Evolutionary conservation across 1,284 basidiomycete genomes (phyloP).

Genomic region (Tremellales sp.): DNA sequence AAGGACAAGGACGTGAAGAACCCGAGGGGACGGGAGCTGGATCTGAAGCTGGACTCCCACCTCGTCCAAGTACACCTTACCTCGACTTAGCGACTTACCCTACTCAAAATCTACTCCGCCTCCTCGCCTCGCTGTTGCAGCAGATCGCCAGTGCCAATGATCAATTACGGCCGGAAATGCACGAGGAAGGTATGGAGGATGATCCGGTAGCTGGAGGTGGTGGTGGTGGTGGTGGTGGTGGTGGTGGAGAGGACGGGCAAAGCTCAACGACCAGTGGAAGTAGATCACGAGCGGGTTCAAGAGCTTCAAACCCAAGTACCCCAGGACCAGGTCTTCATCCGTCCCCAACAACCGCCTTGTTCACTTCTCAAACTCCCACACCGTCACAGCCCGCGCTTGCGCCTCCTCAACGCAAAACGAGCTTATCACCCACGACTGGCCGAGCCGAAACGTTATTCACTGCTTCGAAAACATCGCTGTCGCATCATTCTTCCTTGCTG

Average conservation of each 20-base stretch:
- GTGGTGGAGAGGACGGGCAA: neutral
- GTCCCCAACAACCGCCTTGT: neutral
- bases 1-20: neutral
- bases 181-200: conserved; percentile 15
- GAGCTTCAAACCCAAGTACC: neutral
- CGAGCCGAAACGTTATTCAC: conserved; percentile 54
- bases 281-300: no score
- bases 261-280: neutral
- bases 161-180: conserved; percentile 48
- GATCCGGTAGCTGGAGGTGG: conserved; percentile 13
- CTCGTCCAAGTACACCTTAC: conserved; percentile 29
- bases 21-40: neutral
- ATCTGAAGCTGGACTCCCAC: conserved; percentile 6
- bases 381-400: neutral
- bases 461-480: conserved; percentile 72
- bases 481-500: conserved; percentile 74
- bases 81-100: conserved; percentile 57
- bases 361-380: conserved; percentile 10
- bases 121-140: conserved; percentile 83
- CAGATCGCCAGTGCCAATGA: conserved; percentile 93
- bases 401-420: neutral
- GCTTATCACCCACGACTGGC: neutral
- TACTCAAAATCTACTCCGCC: conserved; percentile 65
- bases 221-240: conserved; percentile 2
- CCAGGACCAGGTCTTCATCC: neutral